phyloP scores from a whole-genome alignment of 768 basidiomycete species.

The Leucocoprinus birnbaumii region DNA sequence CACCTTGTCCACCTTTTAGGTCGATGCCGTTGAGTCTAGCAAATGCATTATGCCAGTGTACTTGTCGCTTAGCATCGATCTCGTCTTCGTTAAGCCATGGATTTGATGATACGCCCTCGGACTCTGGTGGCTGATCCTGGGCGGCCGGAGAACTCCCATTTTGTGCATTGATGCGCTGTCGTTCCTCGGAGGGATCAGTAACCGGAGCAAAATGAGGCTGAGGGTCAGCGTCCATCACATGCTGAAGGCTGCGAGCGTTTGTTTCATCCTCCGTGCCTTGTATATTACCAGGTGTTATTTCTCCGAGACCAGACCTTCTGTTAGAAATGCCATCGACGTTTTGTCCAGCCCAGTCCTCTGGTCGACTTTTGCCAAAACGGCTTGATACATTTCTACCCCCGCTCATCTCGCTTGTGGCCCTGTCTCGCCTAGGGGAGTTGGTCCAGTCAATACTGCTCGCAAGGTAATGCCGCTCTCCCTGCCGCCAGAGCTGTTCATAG shows the following conservation, averaged over 20 bases:
- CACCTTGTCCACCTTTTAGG: background rate
- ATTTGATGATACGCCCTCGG: background rate
- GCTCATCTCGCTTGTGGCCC: background rate
- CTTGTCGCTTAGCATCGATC: background rate
- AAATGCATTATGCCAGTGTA: slow-evolving; percentile 4
- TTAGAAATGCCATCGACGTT: background rate
- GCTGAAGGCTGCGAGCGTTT: background rate
- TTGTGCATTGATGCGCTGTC: background rate
- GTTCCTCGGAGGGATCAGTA: background rate
- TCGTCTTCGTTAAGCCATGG: slow-evolving; percentile 4
- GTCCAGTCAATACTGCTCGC: background rate
- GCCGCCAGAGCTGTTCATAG: background rate
- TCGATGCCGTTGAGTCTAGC: background rate
- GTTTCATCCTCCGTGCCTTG: background rate
- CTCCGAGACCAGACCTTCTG: background rate
- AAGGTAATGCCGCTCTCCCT: background rate
- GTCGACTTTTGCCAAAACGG: background rate
- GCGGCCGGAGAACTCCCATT: background rate
- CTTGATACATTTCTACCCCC: background rate
- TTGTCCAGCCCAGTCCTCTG: background rate
- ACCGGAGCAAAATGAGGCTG: background rate
- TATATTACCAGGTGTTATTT: background rate
- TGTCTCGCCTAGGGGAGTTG: background rate
- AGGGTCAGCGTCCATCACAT: background rate
- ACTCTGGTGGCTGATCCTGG: background rate